These are phyloP conservation scores for Ogataea nitratoaversa DNA, from an alignment of 805 yeast genomes.

Conservation along the genomic window DNA sequence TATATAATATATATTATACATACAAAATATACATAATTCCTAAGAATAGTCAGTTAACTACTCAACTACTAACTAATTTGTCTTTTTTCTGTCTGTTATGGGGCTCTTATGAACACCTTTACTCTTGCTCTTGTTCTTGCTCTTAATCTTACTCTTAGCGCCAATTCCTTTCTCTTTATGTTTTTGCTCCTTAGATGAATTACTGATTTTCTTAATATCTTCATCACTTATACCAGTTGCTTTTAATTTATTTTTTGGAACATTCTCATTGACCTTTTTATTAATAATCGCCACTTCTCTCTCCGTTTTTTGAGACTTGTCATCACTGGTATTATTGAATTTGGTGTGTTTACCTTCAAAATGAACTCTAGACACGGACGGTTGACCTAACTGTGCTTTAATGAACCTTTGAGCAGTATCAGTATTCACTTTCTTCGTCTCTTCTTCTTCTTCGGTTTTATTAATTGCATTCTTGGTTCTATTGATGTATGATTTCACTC, in stretches of 20 bases:
- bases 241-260: background rate
- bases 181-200: background rate
- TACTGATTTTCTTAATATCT: background rate
- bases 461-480: constrained; percentile 42
- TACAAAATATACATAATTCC: no score
- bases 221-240: background rate
- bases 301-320: no score
- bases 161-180: constrained; percentile 2
- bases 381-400: constrained; percentile 24
- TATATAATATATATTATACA: no score
- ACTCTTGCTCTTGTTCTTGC: background rate
- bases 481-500: constrained; percentile 67
- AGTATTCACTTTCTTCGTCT: constrained; percentile 19
- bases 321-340: constrained; percentile 26
- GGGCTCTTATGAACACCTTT: background rate
- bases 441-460: constrained; percentile 23
- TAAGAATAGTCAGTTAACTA: background rate
- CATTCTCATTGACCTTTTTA: background rate
- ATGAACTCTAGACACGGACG: constrained; percentile 50
- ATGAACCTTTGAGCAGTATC: constrained; percentile 43
- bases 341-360: constrained; percentile 53
- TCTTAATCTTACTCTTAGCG: constrained; percentile 7
- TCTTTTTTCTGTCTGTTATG: background rate
- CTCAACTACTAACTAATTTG: background rate
- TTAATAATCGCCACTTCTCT: constrained; percentile 1